Conservation (phyloP, 2,329 filamentous ascomycete genomes). For the Verticillium klebahnii region DNA sequence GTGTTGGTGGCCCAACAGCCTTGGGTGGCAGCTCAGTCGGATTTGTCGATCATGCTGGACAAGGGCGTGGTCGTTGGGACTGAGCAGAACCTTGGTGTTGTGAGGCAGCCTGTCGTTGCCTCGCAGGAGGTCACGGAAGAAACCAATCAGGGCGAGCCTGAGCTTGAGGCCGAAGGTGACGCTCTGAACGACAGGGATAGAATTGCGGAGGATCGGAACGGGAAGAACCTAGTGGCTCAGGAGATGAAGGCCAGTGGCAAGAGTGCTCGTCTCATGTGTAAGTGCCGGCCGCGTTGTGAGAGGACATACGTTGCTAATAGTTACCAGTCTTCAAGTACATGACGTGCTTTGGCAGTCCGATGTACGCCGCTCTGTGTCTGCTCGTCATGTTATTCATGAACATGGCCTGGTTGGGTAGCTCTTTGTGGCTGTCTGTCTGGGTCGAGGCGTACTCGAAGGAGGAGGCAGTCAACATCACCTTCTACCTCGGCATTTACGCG, state of each 20-base stretch:
- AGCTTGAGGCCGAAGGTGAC: slow-evolving; percentile 22
- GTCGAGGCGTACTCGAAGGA: slow-evolving; percentile 44
- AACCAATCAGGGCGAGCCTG: slow-evolving; percentile 24
- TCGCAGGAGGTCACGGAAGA: slow-evolving; percentile 31
- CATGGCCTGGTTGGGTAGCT: slow-evolving; percentile 34
- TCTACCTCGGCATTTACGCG: slow-evolving; percentile 50
- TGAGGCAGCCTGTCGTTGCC: slow-evolving; percentile 39
- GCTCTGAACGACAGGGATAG: slow-evolving; percentile 25
- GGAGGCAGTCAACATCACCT: slow-evolving; percentile 38
- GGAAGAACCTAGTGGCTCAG: slow-evolving; percentile 39
- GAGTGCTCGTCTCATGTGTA: slow-evolving; percentile 39
- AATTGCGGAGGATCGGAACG: slow-evolving; percentile 27
- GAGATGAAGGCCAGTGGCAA: slow-evolving; percentile 43
- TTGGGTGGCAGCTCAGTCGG: slow-evolving; percentile 47
- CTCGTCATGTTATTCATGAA: slow-evolving; percentile 34
- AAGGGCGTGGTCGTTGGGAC: slow-evolving; percentile 35
- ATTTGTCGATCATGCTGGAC: slow-evolving; percentile 40
- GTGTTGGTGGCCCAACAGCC: slow-evolving; percentile 54
- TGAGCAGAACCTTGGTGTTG: slow-evolving; percentile 40
- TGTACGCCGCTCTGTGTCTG: slow-evolving; percentile 35
- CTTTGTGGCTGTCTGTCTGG: slow-evolving; percentile 48
- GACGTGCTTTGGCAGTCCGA: slow-evolving; percentile 42
- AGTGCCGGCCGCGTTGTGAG: slow-evolving; percentile 12
- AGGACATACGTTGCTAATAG: slow-evolving; percentile 11
- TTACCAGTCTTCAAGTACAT: slow-evolving; percentile 43